phyloP scores from a whole-genome alignment of 345 rosid genomes.

The Corchorus olitorius region DNA sequence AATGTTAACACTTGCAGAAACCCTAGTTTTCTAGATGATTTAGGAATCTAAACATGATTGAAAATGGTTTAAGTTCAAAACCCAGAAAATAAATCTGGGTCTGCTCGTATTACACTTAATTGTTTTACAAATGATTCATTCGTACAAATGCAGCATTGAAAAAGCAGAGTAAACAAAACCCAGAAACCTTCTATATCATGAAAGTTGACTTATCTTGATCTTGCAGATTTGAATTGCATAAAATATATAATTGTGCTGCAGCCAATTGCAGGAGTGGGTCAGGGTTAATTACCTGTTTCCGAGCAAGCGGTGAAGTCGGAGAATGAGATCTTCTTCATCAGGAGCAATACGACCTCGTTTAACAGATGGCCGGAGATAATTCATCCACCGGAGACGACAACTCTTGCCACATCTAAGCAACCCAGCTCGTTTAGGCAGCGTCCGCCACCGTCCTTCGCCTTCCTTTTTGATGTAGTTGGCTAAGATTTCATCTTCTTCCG shows the following conservation, averaged over 20 bases:
- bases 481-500: conserved; percentile 75
- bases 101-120: neutral
- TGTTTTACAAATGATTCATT: neutral
- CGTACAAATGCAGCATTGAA: neutral
- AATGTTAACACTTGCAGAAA: neutral
- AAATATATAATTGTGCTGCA: neutral
- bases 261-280: neutral
- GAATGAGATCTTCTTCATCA: conserved; percentile 94
- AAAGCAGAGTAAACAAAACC: neutral
- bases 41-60: neutral
- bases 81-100: neutral
- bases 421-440: conserved; percentile 79
- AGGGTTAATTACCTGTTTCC: conserved; percentile 49
- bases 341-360: conserved; percentile 76
- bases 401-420: conserved; percentile 87
- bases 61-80: neutral
- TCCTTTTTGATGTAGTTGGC: conserved; percentile 61
- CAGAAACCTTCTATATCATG: neutral
- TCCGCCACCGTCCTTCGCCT: conserved; percentile 87
- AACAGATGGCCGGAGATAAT: conserved; percentile 80
- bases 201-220: neutral
- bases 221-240: neutral
- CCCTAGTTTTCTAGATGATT: neutral
- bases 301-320: conserved; percentile 81
- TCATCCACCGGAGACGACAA: conserved; percentile 96